Conservation (phyloP, 257 asterid genomes). For the Solanum okadae region DNA sequence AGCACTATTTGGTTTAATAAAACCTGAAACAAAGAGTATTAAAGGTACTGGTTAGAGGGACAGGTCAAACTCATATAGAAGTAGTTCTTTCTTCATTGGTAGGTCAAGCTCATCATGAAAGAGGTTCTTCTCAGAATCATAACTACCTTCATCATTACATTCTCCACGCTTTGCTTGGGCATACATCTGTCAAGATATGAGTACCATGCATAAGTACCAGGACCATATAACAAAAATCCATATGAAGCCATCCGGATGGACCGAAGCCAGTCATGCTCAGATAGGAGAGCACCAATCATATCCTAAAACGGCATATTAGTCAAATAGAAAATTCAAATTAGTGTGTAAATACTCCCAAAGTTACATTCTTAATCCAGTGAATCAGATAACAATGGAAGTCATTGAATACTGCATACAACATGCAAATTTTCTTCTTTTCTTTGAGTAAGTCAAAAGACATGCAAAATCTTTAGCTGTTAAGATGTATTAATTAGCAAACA, state of each 20-base stretch:
- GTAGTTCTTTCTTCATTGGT: background rate
- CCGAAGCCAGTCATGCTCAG: slow-evolving; percentile 76
- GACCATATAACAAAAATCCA: slow-evolving; percentile 81
- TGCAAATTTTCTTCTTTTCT: background rate
- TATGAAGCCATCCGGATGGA: slow-evolving; percentile 81
- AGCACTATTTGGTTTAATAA: slow-evolving; percentile 66
- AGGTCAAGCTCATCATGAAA: background rate
- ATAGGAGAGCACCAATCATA: slow-evolving; percentile 24
- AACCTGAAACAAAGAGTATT: slow-evolving; percentile 40
- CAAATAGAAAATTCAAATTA: background rate
- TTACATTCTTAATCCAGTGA: background rate
- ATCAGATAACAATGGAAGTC: background rate
- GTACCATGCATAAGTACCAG: slow-evolving; percentile 93
- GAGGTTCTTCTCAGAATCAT: background rate
- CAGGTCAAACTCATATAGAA: background rate
- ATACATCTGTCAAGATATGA: slow-evolving; percentile 60
- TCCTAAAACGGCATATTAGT: slow-evolving; percentile 33
- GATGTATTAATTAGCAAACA: background rate
- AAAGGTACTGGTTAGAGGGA: background rate
- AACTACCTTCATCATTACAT: slow-evolving; percentile 50
- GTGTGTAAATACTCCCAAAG: background rate
- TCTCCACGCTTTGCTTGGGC: slow-evolving; percentile 65
- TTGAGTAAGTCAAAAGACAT: background rate
- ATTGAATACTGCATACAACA: background rate
- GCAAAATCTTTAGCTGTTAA: background rate